Conservation (phyloP, 805 yeast genomes). For the Helenozyma baotianmanensis region DNA sequence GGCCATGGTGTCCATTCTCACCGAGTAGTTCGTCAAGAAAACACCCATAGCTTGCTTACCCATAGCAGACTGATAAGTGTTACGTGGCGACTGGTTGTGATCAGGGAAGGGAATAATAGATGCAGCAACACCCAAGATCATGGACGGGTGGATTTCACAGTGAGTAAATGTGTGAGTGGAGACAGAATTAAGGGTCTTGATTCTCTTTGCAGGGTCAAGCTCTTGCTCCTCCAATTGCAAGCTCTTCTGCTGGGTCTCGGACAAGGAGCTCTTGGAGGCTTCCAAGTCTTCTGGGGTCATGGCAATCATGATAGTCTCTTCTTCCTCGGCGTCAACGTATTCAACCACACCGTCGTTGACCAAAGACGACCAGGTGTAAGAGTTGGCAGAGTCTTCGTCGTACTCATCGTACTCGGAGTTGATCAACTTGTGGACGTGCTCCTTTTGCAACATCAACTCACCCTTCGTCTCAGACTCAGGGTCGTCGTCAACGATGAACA, state of each 20-base stretch:
- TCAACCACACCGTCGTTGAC: constrained; percentile 86
- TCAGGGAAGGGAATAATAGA: constrained; percentile 99
- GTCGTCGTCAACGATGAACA: constrained; percentile 89
- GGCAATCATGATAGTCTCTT: constrained; percentile 96
- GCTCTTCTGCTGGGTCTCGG: constrained; percentile 40
- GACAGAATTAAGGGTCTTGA: constrained; percentile 57
- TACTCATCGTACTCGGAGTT: constrained; percentile 61
- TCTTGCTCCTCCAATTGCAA: constrained; percentile 43
- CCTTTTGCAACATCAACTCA: constrained; percentile 79
- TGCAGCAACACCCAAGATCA: constrained; percentile 98
- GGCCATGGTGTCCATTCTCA: constrained; percentile 99
- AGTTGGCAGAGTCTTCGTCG: constrained; percentile 42
- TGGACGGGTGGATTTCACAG: constrained; percentile 98
- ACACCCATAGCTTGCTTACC: constrained; percentile 99
- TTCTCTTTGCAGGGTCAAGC: constrained; percentile 77
- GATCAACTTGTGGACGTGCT: constrained; percentile 69
- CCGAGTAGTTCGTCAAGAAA: constrained; percentile 87
- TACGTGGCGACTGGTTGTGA: constrained; percentile 93
- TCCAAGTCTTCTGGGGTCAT: constrained; percentile 98
- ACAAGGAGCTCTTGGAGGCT: constrained; percentile 44
- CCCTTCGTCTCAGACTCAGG: constrained; percentile 63
- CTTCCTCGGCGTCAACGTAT: constrained; percentile 98
- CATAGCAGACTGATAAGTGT: constrained; percentile 93
- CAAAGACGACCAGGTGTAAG: constrained; percentile 79
- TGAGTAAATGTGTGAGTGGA: constrained; percentile 84